These are phyloP conservation scores for Sicyos baderoa DNA, from an alignment of 306 rosid genomes.

Conservation along the genomic window DNA sequence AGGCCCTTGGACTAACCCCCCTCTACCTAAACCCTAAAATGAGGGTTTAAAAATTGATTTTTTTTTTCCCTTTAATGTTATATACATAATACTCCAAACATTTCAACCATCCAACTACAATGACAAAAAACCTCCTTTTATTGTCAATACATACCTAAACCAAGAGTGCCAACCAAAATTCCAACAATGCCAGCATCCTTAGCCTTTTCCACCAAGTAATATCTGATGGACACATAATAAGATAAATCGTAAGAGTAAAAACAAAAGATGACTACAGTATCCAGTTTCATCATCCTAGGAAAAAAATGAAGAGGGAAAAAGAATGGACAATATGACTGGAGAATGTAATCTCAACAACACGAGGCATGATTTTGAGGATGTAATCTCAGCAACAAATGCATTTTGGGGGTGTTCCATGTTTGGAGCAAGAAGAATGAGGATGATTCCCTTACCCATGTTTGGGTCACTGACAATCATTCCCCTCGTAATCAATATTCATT, in stretches of 20 bases:
- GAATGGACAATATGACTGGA: neutral
- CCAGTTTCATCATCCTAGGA: neutral
- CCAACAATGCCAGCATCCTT: conserved; percentile 90
- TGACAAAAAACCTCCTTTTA: neutral
- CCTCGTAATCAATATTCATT: too few relatives aligned
- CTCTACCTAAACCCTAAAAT: too few relatives aligned
- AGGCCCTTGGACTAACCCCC: too few relatives aligned
- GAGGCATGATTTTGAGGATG: neutral
- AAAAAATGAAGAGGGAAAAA: neutral
- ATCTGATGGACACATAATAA: conserved; percentile 43
- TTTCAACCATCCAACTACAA: neutral
- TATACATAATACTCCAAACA: neutral
- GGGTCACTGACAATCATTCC: too few relatives aligned
- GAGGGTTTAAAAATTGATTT: neutral
- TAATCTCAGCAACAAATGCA: too few relatives aligned
- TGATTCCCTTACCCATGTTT: too few relatives aligned
- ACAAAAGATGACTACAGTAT: neutral
- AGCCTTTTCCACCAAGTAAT: conserved; percentile 85
- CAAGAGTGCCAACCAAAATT: conserved; percentile 91
- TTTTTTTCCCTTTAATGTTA: neutral
- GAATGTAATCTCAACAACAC: conserved; percentile 8
- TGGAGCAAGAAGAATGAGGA: too few relatives aligned
- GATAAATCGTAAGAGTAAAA: conserved; percentile 16
- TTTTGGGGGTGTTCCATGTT: too few relatives aligned
- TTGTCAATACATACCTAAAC: conserved; percentile 51